phyloP scores from a whole-genome alignment of 345 rosid species.

The Rhizophora apiculata region DNA sequence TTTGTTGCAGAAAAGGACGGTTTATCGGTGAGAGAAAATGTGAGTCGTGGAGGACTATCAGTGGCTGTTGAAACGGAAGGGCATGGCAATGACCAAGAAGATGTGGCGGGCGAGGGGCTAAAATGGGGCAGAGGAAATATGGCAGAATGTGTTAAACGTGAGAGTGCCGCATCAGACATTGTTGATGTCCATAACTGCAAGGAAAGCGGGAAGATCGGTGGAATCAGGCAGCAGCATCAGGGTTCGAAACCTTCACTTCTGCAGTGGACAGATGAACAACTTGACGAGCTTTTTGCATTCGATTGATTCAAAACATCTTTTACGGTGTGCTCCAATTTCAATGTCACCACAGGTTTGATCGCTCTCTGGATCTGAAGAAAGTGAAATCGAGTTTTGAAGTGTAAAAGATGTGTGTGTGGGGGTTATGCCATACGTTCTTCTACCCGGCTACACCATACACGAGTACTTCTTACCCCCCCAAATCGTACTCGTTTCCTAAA shows the following conservation, averaged over 20 bases:
- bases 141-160: not conserved
- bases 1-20: not conserved
- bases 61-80: not conserved
- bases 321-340: too few species aligned
- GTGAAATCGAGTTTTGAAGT: too few species aligned
- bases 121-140: not conserved
- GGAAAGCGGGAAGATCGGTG: not conserved
- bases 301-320: not conserved
- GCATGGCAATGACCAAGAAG: not conserved
- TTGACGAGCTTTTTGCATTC: slow-evolving; percentile 1
- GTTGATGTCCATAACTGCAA: not conserved
- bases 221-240: not conserved
- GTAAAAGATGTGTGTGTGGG: too few species aligned
- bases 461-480: too few species aligned
- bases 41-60: not conserved
- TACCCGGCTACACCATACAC: too few species aligned
- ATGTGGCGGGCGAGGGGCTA: not conserved
- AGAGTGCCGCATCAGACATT: not conserved
- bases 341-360: too few species aligned
- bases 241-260: not conserved
- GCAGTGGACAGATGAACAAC: slow-evolving; percentile 5
- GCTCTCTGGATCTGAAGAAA: too few species aligned
- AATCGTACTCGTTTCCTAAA: too few species aligned
- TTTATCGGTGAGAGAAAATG: not conserved
- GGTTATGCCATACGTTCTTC: too few species aligned